Base-by-base conservation (phyloP, 2,329 filamentous ascomycete species). In the Scedosporium aurantiacum region DNA sequence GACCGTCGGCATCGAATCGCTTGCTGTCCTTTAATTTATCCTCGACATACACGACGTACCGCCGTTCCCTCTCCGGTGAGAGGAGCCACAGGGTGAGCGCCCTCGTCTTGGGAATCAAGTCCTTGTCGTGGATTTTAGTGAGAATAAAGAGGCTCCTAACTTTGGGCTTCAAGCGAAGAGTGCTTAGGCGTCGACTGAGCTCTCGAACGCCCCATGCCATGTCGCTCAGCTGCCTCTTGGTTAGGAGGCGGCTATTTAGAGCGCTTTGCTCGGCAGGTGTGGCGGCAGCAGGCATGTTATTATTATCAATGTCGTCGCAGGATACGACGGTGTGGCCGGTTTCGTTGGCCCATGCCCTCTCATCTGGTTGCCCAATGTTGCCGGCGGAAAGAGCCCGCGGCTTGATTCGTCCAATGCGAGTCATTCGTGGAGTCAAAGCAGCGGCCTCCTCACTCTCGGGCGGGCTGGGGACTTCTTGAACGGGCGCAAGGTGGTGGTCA, bases 141-240 rank as follows among this genome's bases (percentile, higher is more conserved):
- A 99, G 78, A 37, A 99, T 76, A 69, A 97, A 96, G 32, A 99
- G 86, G 61, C 84, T 88, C 70, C 84, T 85, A 65, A 96, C 90
- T 60, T 87, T 87, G 66, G 96, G 84, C 71, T 88, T 89, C 64
- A 99, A 79, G 62, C 87, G 84, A 71, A 97, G 86, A 72, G 86
- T 91, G 59, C 90, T 89, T 63, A 97, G 76, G 63, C 90, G 88
- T 69, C 96, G 89, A 32, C 90, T 93, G 63, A 99, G 78, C 73
- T 97, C 91, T 57, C 94, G 82, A 62, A 97, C 94, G 27, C 93
- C 92, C 85, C 93, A 92, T 0, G 93, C 92, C 93, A 99, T 97
- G 68, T 97, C 94, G 14, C 89, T 91, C 50, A 99, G 80, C 73
- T 99, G 91, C 72, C 90, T 91, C 77, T 97, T 97, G 1, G 92